These are phyloP conservation scores for Talaromyces verruculosus DNA, from an alignment of 2,329 filamentous ascomycete species.

Conservation along the genomic window DNA sequence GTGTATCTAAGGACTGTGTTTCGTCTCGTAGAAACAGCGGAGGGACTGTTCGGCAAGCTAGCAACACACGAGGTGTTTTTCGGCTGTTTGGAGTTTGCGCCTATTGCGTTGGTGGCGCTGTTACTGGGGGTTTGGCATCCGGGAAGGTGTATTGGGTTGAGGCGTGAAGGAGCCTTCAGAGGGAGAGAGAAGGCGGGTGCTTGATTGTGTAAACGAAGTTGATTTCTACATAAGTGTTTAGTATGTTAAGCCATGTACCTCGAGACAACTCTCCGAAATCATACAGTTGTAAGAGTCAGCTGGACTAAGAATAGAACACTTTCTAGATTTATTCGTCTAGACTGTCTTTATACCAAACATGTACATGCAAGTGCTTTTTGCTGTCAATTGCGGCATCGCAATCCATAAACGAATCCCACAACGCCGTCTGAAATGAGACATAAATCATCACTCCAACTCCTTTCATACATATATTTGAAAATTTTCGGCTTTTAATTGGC, in stretches of 20 bases:
- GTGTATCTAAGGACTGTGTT: background rate
- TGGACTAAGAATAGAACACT: background rate
- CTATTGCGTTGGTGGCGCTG: background rate
- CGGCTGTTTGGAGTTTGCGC: background rate
- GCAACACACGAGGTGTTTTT: background rate
- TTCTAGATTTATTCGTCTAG: conserved; percentile 2
- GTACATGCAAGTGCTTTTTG: conserved; percentile 14
- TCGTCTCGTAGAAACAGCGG: background rate
- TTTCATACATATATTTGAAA: conserved; percentile 6
- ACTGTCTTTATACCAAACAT: background rate
- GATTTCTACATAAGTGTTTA: no score
- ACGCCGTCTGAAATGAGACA: conserved; percentile 3
- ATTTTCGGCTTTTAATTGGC: background rate
- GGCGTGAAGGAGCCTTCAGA: background rate
- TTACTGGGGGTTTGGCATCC: background rate
- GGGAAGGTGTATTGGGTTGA: background rate
- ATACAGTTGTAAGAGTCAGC: background rate
- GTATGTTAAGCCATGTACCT: no score
- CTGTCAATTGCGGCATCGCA: background rate
- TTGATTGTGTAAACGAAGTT: background rate
- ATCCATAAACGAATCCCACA: background rate
- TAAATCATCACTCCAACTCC: conserved; percentile 7
- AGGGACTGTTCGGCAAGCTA: background rate
- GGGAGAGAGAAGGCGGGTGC: background rate
- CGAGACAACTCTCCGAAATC: no score